These are phyloP conservation scores for Xylaria flabelliformis DNA, from an alignment of 495 filamentous ascomycete species.

Conservation along the genomic window DNA sequence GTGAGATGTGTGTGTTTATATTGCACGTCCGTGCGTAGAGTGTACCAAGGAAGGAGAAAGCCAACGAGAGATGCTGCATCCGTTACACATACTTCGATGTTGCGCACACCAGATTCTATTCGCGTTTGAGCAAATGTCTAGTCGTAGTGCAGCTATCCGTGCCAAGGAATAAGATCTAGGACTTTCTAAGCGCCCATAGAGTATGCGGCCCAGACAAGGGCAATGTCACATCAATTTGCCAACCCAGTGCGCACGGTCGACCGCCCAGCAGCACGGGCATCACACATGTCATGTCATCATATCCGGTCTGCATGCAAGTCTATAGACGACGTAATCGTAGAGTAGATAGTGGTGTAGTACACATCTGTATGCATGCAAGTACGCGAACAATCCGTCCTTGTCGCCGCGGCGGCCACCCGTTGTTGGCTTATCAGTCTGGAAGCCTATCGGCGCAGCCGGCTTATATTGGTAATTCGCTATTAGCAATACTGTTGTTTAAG, in stretches of 20 bases:
- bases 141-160: constrained; percentile 18
- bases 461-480: constrained; percentile 7
- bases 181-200: constrained; percentile 7
- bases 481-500: not conserved
- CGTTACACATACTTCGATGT: not conserved
- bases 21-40: constrained; percentile 19
- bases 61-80: constrained; percentile 15
- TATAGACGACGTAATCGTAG: constrained; percentile 17
- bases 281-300: constrained; percentile 20
- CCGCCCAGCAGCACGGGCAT: not conserved
- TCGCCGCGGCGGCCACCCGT: constrained; percentile 15
- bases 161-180: constrained; percentile 19
- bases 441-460: constrained; percentile 11
- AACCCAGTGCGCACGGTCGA: constrained; percentile 21
- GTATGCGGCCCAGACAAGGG: constrained; percentile 11
- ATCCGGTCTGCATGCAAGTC: constrained; percentile 17
- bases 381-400: constrained; percentile 21
- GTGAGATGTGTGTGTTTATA: not conserved
- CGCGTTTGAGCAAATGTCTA: constrained; percentile 7
- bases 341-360: not conserved
- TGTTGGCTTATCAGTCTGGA: constrained; percentile 8
- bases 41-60: not conserved
- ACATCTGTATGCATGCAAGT: constrained; percentile 18
- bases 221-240: constrained; percentile 1
- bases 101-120: constrained; percentile 5